Evolutionary conservation across 345 rosid genomes (phyloP), one percentile per base, ranked within the genome.

Genomic region (Hypericum perforatum): DNA sequence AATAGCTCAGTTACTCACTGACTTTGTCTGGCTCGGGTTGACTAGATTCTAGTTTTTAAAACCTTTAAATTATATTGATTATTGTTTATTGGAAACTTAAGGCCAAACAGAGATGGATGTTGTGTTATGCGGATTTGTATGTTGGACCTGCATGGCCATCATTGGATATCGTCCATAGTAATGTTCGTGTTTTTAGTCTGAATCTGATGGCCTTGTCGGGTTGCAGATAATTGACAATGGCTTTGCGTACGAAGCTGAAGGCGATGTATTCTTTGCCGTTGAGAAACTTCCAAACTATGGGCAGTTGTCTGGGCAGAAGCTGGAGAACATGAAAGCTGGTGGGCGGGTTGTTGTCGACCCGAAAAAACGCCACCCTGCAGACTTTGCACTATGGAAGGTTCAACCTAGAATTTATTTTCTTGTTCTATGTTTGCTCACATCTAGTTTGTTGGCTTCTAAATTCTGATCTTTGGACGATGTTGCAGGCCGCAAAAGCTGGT

Each of bases 321-420:
- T 81, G 57, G 95, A 91, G 65, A 74, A 81, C 61, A 76, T 65
- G 45, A 75, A 89, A 72, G 89, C 92, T 56, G 96, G 95, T 60
- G 89, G 82, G 63, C 85, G 92, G 37, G 86, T 87, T 54, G 84
- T 85, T 8, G 84, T 90, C 51, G 98, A 91, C 70, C 59, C 82
- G 6, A 79, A 96, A 64, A 91, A 91, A 61, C 80, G 72, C 5
- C 76, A 91, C 74, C 86, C 95, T 63, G 85, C 89, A 37, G 95
- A 91, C 69, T 87, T 91, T 74, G 92, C 96, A 15, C 54, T 91
- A 43, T 91, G 96, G 95, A 91, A 91, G 92, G 97, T 84, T 44
- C 51, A 60, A 7, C 32, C 49, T 10, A 2, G 53, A 57, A 37
- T 11, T 32, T 54, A 8, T 55, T 36, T 16, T 11, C n/a, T 32